phyloP scores from a whole-genome alignment of 2,329 filamentous ascomycete genomes.

The Pyrenochaeta sp. region DNA sequence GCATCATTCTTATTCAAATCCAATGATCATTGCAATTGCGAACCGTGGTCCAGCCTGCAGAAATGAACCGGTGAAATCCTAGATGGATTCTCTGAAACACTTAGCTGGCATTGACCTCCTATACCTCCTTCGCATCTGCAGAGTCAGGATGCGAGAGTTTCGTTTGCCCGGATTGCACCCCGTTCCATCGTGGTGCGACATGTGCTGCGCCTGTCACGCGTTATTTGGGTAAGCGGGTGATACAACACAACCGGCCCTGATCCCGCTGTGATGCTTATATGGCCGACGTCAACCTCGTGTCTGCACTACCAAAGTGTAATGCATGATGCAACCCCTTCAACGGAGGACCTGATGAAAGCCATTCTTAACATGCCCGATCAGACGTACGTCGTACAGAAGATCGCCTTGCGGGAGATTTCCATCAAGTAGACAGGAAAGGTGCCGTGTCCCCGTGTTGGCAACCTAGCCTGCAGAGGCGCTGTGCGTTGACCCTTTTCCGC shows the following conservation, averaged over 20 bases:
- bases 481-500: conserved; percentile 13
- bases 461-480: conserved; percentile 8
- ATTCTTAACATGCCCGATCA: too few relatives aligned
- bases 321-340: too few relatives aligned
- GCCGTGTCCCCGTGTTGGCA: neutral
- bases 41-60: too few relatives aligned
- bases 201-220: conserved; percentile 19
- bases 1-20: neutral
- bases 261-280: conserved; percentile 6
- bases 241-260: conserved; percentile 12
- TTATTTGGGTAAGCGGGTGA: conserved; percentile 12
- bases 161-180: conserved; percentile 23
- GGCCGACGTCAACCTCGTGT: neutral
- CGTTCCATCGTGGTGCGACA: conserved; percentile 33
- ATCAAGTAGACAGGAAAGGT: neutral
- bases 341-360: too few relatives aligned
- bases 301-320: neutral
- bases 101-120: too few relatives aligned
- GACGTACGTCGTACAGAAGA: too few relatives aligned
- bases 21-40: neutral
- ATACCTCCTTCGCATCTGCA: neutral
- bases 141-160: conserved; percentile 25
- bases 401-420: neutral
- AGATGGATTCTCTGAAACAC: neutral
- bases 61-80: too few relatives aligned